Conservation (phyloP, 106 monocot species). For the Acanthochlamys bracteata region DNA sequence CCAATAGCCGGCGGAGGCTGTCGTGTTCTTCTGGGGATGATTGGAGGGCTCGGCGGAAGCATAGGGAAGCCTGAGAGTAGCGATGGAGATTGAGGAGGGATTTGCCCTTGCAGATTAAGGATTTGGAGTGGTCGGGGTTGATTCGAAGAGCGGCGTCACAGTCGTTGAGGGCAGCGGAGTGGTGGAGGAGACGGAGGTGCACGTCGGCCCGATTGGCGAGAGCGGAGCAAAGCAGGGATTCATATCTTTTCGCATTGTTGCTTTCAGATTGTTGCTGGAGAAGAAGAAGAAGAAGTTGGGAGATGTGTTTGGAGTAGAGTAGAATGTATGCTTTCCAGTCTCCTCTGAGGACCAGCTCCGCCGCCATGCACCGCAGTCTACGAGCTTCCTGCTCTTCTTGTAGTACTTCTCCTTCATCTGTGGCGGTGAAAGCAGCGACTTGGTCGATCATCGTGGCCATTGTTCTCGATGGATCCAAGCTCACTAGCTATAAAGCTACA, state of each 20-base stretch:
- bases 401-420: slow-evolving; percentile 1
- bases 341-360: slow-evolving; percentile 66
- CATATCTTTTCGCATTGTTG: slow-evolving; percentile 17
- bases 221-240: slow-evolving; percentile 38
- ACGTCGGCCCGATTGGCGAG: slow-evolving; percentile 74
- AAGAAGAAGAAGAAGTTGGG: slow-evolving; percentile 14
- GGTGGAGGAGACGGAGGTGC: slow-evolving; percentile 25
- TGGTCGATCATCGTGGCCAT: no score
- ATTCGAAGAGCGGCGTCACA: slow-evolving; percentile 42
- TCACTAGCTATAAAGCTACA: no score
- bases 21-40: background rate
- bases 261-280: background rate
- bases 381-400: slow-evolving; percentile 42
- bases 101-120: slow-evolving; percentile 63
- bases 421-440: no score
- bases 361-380: slow-evolving; percentile 57
- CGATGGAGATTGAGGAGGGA: slow-evolving; percentile 42
- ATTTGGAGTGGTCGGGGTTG: slow-evolving; percentile 44
- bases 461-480: no score
- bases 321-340: slow-evolving; percentile 62
- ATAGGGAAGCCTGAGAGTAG: slow-evolving; percentile 46
- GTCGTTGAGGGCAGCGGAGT: slow-evolving; percentile 45
- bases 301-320: slow-evolving; percentile 75
- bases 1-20: slow-evolving; percentile 28
- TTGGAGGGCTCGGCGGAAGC: slow-evolving; percentile 35